A percentile compares a stretch with the other conserved stretches of the same genome.
Conservation (phyloP, 2,329 filamentous ascomycete genomes). For the Xylaria sp. region DNA sequence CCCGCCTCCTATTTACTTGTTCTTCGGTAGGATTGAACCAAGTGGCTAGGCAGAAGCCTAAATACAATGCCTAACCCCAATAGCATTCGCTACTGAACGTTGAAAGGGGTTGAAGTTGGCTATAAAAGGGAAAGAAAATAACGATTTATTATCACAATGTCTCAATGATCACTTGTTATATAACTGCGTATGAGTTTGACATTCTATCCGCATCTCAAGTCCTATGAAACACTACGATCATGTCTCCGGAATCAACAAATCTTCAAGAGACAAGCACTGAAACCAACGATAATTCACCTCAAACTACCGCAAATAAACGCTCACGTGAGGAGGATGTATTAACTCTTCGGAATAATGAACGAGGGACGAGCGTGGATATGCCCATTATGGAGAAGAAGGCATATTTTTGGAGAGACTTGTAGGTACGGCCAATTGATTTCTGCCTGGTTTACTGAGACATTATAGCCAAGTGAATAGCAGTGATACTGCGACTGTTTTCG, state of each 20-base stretch:
- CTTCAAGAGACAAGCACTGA: not conserved
- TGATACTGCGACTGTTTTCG: slow-evolving; percentile 18
- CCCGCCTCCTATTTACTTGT: not conserved
- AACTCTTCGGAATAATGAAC: slow-evolving; percentile 10
- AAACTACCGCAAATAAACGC: not conserved
- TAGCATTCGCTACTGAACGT: not conserved
- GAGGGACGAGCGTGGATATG: not conserved
- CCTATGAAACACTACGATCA: not conserved
- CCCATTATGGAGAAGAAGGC: not conserved
- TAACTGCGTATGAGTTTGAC: not conserved
- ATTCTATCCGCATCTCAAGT: not conserved
- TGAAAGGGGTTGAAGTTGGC: not conserved
- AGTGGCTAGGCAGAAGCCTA: not conserved
- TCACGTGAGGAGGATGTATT: slow-evolving; percentile 25
- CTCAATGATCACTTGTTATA: not conserved
- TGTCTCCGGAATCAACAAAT: not conserved
- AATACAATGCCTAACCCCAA: not conserved
- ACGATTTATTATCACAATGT: not conserved
- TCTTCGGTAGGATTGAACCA: not conserved
- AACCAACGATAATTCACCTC: not conserved
- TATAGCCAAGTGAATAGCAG: slow-evolving; percentile 7
- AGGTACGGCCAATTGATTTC: not conserved
- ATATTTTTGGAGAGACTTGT: slow-evolving; percentile 11
- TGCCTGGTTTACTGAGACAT: slow-evolving; percentile 2
- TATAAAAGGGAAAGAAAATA: slow-evolving; percentile 18